Evolutionary conservation across 1,139 yeast genomes (phyloP).

Genomic region (Saccharomycopsis hybrid): DNA sequence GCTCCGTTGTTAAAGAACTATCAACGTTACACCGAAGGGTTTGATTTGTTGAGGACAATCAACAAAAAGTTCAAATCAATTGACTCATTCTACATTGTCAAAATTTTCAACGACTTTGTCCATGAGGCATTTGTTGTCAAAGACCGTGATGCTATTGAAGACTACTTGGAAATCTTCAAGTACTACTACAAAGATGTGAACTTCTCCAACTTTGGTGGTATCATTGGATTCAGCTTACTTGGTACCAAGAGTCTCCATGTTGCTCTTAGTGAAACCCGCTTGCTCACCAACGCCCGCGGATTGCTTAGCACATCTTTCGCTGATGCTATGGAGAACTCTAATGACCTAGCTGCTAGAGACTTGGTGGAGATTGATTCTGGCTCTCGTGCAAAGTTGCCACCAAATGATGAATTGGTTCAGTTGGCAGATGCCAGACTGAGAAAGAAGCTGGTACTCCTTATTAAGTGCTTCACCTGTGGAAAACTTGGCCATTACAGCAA

Average conservation of each 20-base stretch:
- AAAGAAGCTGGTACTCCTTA: not conserved
- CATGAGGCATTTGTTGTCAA: not conserved
- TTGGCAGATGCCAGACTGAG: not conserved
- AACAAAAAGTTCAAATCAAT: not conserved
- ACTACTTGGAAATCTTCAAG: not conserved
- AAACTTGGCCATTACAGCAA: not conserved
- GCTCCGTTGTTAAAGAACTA: too few species aligned
- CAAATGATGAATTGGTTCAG: not conserved
- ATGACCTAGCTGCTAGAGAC: not conserved
- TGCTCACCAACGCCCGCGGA: not conserved
- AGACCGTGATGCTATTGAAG: not conserved
- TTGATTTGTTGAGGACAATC: not conserved
- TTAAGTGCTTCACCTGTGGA: not conserved
- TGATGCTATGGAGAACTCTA: not conserved
- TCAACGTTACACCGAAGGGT: not conserved
- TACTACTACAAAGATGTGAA: not conserved
- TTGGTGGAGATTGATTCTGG: not conserved
- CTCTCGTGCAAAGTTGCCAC: not conserved
- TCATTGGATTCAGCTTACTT: too few species aligned
- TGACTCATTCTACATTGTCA: not conserved
- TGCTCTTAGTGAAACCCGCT: not conserved
- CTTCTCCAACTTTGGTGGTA: not conserved
- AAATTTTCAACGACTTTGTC: not conserved
- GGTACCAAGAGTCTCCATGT: not conserved
- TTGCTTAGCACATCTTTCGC: not conserved